These are phyloP conservation scores for Starmerella floris DNA, from an alignment of 805 yeast species.

Conservation along the genomic window DNA sequence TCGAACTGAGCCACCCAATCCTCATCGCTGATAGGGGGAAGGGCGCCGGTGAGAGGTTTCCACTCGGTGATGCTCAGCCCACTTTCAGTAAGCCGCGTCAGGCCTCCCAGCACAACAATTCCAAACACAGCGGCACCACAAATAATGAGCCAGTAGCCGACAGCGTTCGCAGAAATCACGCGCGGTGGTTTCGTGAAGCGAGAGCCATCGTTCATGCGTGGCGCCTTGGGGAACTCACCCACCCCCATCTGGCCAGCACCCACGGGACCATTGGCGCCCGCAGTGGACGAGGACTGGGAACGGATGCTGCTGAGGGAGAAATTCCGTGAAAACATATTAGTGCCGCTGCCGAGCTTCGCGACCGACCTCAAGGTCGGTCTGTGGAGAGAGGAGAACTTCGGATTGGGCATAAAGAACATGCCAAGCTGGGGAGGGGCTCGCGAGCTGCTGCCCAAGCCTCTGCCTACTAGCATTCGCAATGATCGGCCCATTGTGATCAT, in stretches of 20 bases:
- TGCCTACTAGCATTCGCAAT: neutral
- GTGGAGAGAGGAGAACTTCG: neutral
- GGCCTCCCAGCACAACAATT: constrained; percentile 90
- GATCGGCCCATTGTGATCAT: neutral
- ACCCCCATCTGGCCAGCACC: constrained; percentile 15
- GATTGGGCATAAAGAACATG: constrained; percentile 1
- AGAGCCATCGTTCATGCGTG: constrained; percentile 3
- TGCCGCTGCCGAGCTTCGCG: neutral
- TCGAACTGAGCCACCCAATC: constrained; percentile 81
- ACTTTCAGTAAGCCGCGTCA: constrained; percentile 88
- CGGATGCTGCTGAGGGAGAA: neutral
- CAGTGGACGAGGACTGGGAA: neutral
- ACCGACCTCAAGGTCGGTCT: neutral
- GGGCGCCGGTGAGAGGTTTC: constrained; percentile 92
- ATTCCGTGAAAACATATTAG: neutral
- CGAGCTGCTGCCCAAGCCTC: too few species aligned
- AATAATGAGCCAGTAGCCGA: constrained; percentile 81
- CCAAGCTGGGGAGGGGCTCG: neutral
- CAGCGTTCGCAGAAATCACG: constrained; percentile 39
- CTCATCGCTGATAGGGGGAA: constrained; percentile 69
- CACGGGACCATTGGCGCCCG: neutral
- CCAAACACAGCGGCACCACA: constrained; percentile 85
- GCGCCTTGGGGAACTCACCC: constrained; percentile 14
- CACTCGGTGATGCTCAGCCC: constrained; percentile 95
- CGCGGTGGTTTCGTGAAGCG: constrained; percentile 15